Evolutionary conservation across 2,329 filamentous ascomycete species (phyloP).

Genomic region (Botrytis paeoniae): DNA sequence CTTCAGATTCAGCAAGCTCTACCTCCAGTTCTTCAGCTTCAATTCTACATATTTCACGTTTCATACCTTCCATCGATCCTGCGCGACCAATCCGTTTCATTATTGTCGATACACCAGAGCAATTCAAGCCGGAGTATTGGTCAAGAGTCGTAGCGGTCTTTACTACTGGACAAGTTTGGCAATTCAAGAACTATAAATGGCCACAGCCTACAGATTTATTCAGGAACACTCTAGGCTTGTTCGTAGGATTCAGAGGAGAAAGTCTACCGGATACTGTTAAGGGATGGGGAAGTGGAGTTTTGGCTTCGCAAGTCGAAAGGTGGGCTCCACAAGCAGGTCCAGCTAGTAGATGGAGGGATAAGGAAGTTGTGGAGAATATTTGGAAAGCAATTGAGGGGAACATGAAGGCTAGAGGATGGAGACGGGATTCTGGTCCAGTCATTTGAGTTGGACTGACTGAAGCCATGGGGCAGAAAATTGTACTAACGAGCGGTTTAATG

Average conservation of each 20-base stretch:
- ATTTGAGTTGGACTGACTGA: not conserved
- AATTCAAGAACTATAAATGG: conserved; percentile 99
- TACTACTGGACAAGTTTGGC: conserved; percentile 96
- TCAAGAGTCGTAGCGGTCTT: conserved; percentile 92
- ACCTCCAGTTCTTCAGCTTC: conserved; percentile 65
- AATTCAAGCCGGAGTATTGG: conserved; percentile 99
- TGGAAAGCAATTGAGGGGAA: conserved; percentile 86
- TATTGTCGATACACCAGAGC: conserved; percentile 85
- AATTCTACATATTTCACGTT: conserved; percentile 81
- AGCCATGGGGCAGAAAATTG: not conserved
- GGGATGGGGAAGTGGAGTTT: conserved; percentile 81
- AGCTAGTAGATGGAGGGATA: conserved; percentile 70
- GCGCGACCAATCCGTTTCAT: conserved; percentile 83
- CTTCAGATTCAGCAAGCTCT: conserved; percentile 62
- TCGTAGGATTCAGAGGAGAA: conserved; percentile 88
- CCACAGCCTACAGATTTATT: conserved; percentile 84
- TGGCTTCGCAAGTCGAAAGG: conserved; percentile 78
- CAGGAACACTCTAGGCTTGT: conserved; percentile 80
- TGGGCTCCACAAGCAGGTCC: conserved; percentile 57
- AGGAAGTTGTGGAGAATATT: conserved; percentile 88
- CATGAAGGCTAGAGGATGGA: conserved; percentile 85
- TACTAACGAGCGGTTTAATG: conserved; percentile 1
- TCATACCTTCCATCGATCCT: conserved; percentile 68
- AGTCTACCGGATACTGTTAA: conserved; percentile 72
- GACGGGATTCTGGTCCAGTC: conserved; percentile 61